Percentiles rank a stretch among this genome's conserved stretches.
Evolutionary conservation across 2,329 filamentous ascomycete species (phyloP).

Genomic region (Monilinia polystroma): DNA sequence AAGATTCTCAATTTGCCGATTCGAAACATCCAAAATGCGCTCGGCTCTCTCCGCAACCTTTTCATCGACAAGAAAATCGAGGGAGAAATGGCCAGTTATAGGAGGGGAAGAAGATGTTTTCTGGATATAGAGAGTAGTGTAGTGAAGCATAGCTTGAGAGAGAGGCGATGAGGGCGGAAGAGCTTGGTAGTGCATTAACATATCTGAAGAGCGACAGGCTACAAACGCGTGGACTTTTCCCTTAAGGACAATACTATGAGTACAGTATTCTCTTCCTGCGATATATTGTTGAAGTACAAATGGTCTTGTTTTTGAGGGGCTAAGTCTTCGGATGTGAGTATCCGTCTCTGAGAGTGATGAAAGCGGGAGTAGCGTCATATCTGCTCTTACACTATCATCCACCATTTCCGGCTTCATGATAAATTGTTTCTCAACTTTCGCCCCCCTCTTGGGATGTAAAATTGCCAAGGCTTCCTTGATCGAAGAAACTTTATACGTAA

Average conservation of each 20-base stretch:
- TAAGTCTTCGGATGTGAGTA: constrained; percentile 52
- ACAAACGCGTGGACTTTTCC: constrained; percentile 65
- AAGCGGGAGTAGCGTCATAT: constrained; percentile 66
- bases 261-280: constrained; percentile 64
- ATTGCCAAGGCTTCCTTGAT: constrained; percentile 53
- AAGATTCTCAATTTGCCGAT: constrained; percentile 26
- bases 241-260: constrained; percentile 65
- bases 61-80: constrained; percentile 40
- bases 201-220: constrained; percentile 60
- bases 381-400: constrained; percentile 52
- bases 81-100: constrained; percentile 69
- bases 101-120: constrained; percentile 45
- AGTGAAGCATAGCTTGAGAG: constrained; percentile 59
- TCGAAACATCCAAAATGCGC: neutral
- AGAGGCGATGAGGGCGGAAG: constrained; percentile 56
- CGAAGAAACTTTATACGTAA: constrained; percentile 54
- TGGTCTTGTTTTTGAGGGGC: constrained; percentile 42
- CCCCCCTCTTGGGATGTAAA: constrained; percentile 43
- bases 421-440: constrained; percentile 10
- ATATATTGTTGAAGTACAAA: constrained; percentile 72
- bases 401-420: constrained; percentile 21
- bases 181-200: constrained; percentile 58
- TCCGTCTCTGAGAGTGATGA: constrained; percentile 53
- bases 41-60: neutral
- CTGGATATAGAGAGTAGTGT: constrained; percentile 59